Base-by-base conservation (phyloP, 345 rosid genomes). In the Aurinia saxatilis region DNA sequence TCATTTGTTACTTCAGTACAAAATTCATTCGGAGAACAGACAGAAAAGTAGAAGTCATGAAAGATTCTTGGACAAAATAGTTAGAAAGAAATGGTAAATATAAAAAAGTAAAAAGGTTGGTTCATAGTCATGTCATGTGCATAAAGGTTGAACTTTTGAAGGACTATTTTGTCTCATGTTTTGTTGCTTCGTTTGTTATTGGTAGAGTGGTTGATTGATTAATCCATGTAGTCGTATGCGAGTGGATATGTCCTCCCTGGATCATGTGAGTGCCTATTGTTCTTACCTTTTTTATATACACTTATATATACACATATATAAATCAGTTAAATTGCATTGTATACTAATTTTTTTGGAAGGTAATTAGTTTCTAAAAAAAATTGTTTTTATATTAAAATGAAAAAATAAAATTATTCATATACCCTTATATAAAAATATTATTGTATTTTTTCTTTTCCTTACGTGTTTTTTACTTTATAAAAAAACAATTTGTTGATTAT, bases 81-180 rank as follows among this genome's bases (percentile, higher is more conserved):
- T 40, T 31, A 30, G 35, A 42, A 42, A 19, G 29, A 40, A 53
- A 52, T 45, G 40, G 71, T 66, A 57, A 57, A 39, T 38, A 39
- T 19, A 8, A 38, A 45, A 66, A 18, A 29, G 14, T 3, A 36
- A 46, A 48, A 34, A 67, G 37, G 35, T 33, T 57, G 35, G 57
- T 30, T 67, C 50, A 38, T 13, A 30, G 65, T 30, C 71, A 67
- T 57, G 65, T 30, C 71, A 67, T 57, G 71, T 57, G 65, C 58
- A 67, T 67, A 57, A 67, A 67, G 72, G 65, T 48, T 18, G 36
- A 58, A 58, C 59, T 67, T 58, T 58, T 50, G 45, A 67, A 67
- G 72, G 72, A 58, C 72, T 67, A 37, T 67, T 67, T 67, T 58
- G 72, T 67, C 72, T 58, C 59, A 58, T 40, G 50, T 50, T 58